Evolutionary conservation across 805 yeast genomes (phyloP).

Genomic region (Saturnispora saitoi): DNA sequence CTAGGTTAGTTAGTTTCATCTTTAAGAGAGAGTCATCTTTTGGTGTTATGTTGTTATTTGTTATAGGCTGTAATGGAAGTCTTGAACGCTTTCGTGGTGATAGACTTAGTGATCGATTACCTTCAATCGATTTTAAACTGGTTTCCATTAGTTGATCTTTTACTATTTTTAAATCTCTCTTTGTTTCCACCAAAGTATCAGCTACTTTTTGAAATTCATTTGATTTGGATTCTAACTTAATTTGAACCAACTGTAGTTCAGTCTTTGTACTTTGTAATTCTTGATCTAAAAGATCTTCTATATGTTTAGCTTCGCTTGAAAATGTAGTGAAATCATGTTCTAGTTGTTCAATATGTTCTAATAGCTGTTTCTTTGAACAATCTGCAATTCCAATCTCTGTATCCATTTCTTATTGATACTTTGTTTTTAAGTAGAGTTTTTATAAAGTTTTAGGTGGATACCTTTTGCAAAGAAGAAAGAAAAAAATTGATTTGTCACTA

Average conservation of each 20-base stretch:
- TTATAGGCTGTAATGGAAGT: not conserved
- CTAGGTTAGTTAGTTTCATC: constrained; percentile 16
- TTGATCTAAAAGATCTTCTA: constrained; percentile 21
- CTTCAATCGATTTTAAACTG: not conserved
- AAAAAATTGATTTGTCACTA: too few relatives aligned
- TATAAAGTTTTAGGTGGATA: too few relatives aligned
- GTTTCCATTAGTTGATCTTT: constrained; percentile 5
- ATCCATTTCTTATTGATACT: too few relatives aligned
- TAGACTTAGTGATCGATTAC: not conserved
- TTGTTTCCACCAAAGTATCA: constrained; percentile 5
- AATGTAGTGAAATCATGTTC: constrained; percentile 19
- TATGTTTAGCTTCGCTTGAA: constrained; percentile 19
- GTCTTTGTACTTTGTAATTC: constrained; percentile 14
- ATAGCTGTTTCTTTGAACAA: not conserved
- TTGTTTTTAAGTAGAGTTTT: too few relatives aligned
- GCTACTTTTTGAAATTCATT: constrained; percentile 1
- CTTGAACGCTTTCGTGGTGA: constrained; percentile 8
- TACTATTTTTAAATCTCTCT: constrained; percentile 7
- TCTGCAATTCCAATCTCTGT: not conserved
- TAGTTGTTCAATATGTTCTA: constrained; percentile 7
- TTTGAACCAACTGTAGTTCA: constrained; percentile 4
- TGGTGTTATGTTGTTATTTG: not conserved
- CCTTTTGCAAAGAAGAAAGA: too few relatives aligned
- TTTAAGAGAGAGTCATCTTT: constrained; percentile 6
- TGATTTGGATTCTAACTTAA: not conserved